phyloP scores from a whole-genome alignment of 352 stramenopile species.

The Pythium pyrilobum region DNA sequence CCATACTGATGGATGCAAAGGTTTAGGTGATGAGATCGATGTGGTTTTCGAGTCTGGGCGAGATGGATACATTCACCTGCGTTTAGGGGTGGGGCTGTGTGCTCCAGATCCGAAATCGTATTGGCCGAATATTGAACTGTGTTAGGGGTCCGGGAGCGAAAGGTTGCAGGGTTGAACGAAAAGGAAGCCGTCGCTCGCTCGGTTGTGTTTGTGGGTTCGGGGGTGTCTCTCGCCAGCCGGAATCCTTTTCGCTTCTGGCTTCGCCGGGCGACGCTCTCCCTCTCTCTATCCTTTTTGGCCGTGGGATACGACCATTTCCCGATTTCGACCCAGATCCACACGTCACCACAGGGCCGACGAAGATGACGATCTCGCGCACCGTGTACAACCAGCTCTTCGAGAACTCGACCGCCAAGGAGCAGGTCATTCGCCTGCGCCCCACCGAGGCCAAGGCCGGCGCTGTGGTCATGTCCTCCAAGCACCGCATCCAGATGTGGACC shows the following conservation, averaged over 20 bases:
- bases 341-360: not conserved
- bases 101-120: not conserved
- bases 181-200: conserved; percentile 1
- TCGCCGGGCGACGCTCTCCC: not conserved
- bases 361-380: conserved; percentile 78
- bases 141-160: conserved; percentile 17
- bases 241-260: conserved; percentile 22
- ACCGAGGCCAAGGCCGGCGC: conserved; percentile 77
- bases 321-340: conserved; percentile 18
- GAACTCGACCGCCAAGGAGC: conserved; percentile 44
- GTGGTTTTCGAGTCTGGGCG: conserved; percentile 8
- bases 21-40: conserved; percentile 23
- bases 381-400: conserved; percentile 86
- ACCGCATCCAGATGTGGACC: conserved; percentile 84
- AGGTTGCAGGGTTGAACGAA: conserved; percentile 26
- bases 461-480: conserved; percentile 75
- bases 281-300: not conserved
- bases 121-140: conserved; percentile 12
- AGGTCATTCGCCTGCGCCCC: conserved; percentile 71
- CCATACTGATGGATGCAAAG: conserved; percentile 13
- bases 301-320: conserved; percentile 17
- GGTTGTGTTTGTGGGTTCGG: conserved; percentile 11
- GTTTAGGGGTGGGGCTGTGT: conserved; percentile 5
- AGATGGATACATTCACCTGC: conserved; percentile 24
- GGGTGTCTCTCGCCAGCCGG: conserved; percentile 17